Evolutionary conservation across 2,329 filamentous ascomycete genomes (phyloP), one percentile per base, ranked within the genome.

Genomic region (Claviceps fusiformis): DNA sequence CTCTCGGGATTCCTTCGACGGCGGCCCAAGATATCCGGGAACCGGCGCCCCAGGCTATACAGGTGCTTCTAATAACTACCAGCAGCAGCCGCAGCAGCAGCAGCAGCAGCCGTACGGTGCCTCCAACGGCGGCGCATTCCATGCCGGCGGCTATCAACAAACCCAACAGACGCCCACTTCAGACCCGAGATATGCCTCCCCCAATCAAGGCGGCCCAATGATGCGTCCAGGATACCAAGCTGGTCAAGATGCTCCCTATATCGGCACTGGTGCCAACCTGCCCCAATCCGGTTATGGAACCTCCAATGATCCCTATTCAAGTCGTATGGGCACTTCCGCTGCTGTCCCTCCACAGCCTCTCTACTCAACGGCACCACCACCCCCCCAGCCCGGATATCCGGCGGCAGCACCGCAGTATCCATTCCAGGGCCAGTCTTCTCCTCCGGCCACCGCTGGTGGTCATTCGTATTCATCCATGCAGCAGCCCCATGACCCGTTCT

Each of bases 41-140:
- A 73, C 71, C 57, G 74, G 75, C 58, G 68, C 73, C 43, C 71
- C 70, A 49, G 75, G 75, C 60, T 79, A 78, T 62, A 76, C 68
- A 46, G 74, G 75, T 58, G 73, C 73, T 54, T 63, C 72, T 57
- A 67, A 65, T 59, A 61, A 66, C 44, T 74, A 71, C 51, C 57
- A 53, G 19, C 19, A 19, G 19, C 19, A 19, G 19, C 19, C 19
- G 44, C 57, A 45, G 49, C 57, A 39, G 10, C 58, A 45, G 17
- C 60, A 55, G 24, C 64, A 62, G 53, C 62, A 58, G 45, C 57
- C 59, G 29, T 69, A 68, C 57, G 59, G 60, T 50, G 56, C 66
- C 56, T 59, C 67, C 57, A 65, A 63, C 63, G 61, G 65, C 60
- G 64, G 64, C 58, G 61, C 60, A 53, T 69, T 67, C 55, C 62